These are phyloP conservation scores for Immersiporthe knoxdaviesiana DNA, from an alignment of 2,329 filamentous ascomycete species.

Conservation along the genomic window DNA sequence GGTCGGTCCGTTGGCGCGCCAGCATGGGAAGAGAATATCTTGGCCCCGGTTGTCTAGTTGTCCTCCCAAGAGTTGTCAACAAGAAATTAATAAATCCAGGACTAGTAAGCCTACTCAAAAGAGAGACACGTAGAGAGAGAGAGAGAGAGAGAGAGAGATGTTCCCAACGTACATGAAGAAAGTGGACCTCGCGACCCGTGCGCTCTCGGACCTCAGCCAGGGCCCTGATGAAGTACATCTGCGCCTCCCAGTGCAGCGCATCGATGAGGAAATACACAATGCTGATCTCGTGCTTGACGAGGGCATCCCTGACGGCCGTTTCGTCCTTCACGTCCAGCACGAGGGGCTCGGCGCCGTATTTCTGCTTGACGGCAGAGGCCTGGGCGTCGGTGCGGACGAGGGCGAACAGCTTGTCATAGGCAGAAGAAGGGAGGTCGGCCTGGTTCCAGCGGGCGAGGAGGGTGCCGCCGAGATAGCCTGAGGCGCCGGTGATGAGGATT, in stretches of 20 bases:
- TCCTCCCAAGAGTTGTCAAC: neutral
- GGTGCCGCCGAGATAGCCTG: constrained; percentile 57
- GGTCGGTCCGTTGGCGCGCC: constrained; percentile 46
- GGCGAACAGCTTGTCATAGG: constrained; percentile 49
- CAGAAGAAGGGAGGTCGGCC: constrained; percentile 46
- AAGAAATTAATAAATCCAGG: neutral
- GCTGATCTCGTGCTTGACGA: constrained; percentile 49
- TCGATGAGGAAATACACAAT: constrained; percentile 55
- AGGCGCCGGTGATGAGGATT: constrained; percentile 54
- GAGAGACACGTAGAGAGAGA: no score
- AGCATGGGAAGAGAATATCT: constrained; percentile 53
- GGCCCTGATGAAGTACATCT: constrained; percentile 48
- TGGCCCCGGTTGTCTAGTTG: constrained; percentile 52
- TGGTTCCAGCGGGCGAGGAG: constrained; percentile 46
- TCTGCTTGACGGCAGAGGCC: constrained; percentile 45
- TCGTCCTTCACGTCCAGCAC: constrained; percentile 44
- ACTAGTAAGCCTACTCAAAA: no score
- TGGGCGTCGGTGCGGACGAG: constrained; percentile 51
- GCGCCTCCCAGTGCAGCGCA: constrained; percentile 38
- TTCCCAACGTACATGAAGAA: constrained; percentile 44
- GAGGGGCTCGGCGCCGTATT: constrained; percentile 49
- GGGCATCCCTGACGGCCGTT: constrained; percentile 38
- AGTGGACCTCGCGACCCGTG: constrained; percentile 49
- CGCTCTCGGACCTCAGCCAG: constrained; percentile 47
- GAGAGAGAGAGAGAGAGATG: no score